Evolutionary conservation across 768 basidiomycete genomes (phyloP), one percentile per base, ranked within the genome.

Genomic region (Chalciporus pseudorubinellus): DNA sequence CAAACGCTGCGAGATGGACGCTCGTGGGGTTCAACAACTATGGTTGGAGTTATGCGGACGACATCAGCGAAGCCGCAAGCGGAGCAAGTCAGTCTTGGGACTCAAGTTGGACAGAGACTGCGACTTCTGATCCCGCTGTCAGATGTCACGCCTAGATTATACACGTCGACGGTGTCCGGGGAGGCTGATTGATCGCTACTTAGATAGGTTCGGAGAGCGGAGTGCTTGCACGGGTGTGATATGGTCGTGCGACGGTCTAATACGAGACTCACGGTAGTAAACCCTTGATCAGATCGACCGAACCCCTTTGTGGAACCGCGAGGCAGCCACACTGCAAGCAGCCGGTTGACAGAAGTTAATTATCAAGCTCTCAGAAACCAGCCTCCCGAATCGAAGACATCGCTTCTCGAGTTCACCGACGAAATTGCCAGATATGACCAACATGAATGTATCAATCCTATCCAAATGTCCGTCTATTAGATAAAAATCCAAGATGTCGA

Each of bases 401-500:
- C 43, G 49, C 57, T 52, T 51, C 52, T 50, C 49, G 12, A 50
- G 49, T 39, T 51, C 49, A 64, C 63, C 28, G 39, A 28, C 51
- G 50, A 55, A 41, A 51, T 51, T 67, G 39, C 66, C 65, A 58
- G 60, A 68, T 56, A 51, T 53, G 46, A 58, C 48, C 48, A 58
- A 58, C 55, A 58, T 38, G 26, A 26, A 26, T 26, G 43, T 55
- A 46, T 52, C 54, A 31, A 59, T 56, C 53, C 49, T 58, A 67
- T 50, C 66, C 66, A 69, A 70, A 70, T 70, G 46, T 70, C 67
- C 68, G 67, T 59, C 64, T 51, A 68, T 67, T 67, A 68, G 64
- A 70, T 68, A 70, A 70, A 66, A 57, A 57, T 46, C 58, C 48
- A 12, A 57, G 46, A 54, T 47, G 47, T 56, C 44, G 64, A 56